Evolutionary conservation across 192 early-diverging fungal species (phyloP), one percentile per base, ranked within the genome.

Genomic region (Coemansia sp.): DNA sequence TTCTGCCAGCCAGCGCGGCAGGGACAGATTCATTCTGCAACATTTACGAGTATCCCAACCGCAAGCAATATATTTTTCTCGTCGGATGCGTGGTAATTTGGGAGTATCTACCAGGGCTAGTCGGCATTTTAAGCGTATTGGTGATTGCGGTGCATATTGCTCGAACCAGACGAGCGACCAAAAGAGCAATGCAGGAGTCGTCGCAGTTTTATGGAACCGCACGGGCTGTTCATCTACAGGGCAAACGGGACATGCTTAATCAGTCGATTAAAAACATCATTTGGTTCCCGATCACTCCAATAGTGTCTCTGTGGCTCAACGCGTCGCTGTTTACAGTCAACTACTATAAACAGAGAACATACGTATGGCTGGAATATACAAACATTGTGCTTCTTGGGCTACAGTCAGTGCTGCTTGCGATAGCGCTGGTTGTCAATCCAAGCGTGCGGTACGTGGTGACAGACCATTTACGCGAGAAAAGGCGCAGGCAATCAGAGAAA

Each of bases 221-320:
- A 6, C 15, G 9, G 12, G 22, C 35, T 0, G 41, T 67, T 1
- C 5, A 14, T 17, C 66, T 41, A 28, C 67, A 59, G 9, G 38
- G 64, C 20, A 36, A 61, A 11, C 45, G 35, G 9, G 59, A 73
- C 15, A 53, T 76, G 33, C 71, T 81, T 3, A 61, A 73, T 36
- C 56, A 52, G 52, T 73, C 79, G 15, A 55, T 81, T 33, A 2
- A 65, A 15, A 51, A 63, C 20, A 72, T 81, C 5, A 66, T 76
- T 43, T 81, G 79, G 79, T 73, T 72, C n/a, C 79, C 79, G 1
- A 73, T 81, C 4, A 73, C 71, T 7, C 79, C 79, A 0, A 73
- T 76, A 2, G 15, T 76, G 12, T 67, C 79, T n/a, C 67, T 76
- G 20, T 81, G 79, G 79, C 58, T 81, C 52, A 76, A 81, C 41